phyloP scores from a whole-genome alignment of 352 stramenopile genomes.

The Thalassiosira allenii region DNA sequence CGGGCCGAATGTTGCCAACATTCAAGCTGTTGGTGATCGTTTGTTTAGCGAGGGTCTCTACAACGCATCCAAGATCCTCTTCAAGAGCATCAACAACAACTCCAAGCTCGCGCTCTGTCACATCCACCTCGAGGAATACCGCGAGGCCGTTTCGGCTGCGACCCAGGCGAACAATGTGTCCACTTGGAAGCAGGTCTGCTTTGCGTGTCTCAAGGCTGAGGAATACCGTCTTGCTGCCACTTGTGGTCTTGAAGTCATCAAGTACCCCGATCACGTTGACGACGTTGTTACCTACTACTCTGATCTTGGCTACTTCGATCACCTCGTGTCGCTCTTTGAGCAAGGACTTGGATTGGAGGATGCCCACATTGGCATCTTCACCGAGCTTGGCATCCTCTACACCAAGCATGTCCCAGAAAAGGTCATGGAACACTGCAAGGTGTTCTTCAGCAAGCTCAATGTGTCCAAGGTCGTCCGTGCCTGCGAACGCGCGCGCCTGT shows the following conservation, averaged over 20 bases:
- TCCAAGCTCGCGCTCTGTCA: constrained; percentile 99
- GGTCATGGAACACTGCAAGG: constrained; percentile 99
- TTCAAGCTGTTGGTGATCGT: constrained; percentile 98
- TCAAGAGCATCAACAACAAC: constrained; percentile 99
- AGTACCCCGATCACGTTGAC: constrained; percentile 99
- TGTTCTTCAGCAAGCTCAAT: constrained; percentile 99
- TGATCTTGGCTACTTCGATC: constrained; percentile 94
- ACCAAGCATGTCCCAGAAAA: constrained; percentile 99
- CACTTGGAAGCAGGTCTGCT: constrained; percentile 99
- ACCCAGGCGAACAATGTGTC: constrained; percentile 99
- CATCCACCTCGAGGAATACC: constrained; percentile 98
- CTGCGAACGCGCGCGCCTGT: constrained; percentile 98
- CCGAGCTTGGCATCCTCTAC: constrained; percentile 99
- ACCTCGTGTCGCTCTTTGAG: constrained; percentile 98
- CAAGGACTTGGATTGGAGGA: constrained; percentile 98
- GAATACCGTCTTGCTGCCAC: constrained; percentile 98
- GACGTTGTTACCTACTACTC: constrained; percentile 99
- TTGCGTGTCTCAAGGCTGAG: constrained; percentile 96
- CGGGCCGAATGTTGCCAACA: constrained; percentile 99
- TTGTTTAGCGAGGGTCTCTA: constrained; percentile 99
- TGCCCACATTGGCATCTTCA: constrained; percentile 99
- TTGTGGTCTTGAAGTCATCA: constrained; percentile 99
- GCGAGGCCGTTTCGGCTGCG: constrained; percentile 98
- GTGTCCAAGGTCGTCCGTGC: constrained; percentile 96
- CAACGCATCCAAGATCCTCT: constrained; percentile 98